A percentile compares a stretch with the other conserved stretches of the same genome.
These are phyloP conservation scores for Penicillium salamii DNA, from an alignment of 495 filamentous ascomycete genomes.

Conservation along the genomic window DNA sequence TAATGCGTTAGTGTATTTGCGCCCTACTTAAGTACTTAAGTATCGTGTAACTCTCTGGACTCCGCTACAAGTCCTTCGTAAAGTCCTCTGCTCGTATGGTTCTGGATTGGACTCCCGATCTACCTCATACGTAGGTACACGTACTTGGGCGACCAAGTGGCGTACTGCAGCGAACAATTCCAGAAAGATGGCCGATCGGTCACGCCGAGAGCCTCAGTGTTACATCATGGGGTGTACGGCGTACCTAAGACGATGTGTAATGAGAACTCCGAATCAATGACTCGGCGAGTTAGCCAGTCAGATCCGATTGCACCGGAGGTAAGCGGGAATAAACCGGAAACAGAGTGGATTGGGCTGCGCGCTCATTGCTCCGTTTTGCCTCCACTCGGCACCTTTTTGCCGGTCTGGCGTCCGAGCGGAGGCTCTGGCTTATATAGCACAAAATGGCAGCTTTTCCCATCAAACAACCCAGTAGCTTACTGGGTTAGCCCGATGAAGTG, in stretches of 20 bases:
- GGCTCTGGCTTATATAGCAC: background rate
- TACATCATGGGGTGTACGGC: constrained; percentile 1
- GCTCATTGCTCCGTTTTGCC: background rate
- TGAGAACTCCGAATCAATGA: background rate
- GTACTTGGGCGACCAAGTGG: background rate
- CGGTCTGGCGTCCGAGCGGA: constrained; percentile 4
- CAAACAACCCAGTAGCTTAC: no score
- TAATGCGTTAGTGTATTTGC: no score
- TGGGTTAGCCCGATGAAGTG: no score
- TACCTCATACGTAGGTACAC: background rate
- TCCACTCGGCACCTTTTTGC: constrained; percentile 13
- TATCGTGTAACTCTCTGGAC: no score
- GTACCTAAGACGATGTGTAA: background rate
- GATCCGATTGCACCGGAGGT: background rate
- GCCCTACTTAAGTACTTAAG: no score
- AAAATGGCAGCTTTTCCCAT: no score
- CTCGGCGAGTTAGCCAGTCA: background rate
- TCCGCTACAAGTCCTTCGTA: no score
- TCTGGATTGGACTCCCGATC: no score
- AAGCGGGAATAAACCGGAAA: constrained; percentile 12
- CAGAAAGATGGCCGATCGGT: constrained; percentile 11
- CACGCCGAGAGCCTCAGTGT: constrained; percentile 10
- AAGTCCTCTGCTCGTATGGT: no score
- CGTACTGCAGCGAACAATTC: constrained; percentile 26
- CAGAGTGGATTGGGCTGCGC: background rate